Evolutionary conservation across 1,284 basidiomycete species (phyloP), one percentile per base, ranked within the genome.

Genomic region (Rhodotorula sp.): DNA sequence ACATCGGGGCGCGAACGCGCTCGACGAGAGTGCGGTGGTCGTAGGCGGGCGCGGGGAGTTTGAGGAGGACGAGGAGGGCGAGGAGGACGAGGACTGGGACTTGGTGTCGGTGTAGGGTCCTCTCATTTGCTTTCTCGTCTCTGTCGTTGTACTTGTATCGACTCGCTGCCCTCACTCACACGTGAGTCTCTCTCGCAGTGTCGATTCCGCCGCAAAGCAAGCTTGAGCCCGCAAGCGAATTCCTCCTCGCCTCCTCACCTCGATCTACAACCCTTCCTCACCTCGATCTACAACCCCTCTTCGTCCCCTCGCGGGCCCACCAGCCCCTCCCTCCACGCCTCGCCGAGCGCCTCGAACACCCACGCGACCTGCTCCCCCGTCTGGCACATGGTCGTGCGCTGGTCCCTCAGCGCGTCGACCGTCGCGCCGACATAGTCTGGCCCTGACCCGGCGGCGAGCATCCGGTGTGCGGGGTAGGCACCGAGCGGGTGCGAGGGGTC

Each of bases 381-480:
- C 82, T 93, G 88, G 34, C 92, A 90, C 91, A 93, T 93, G 48
- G 88, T 85, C 3, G 88, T 87, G 57, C 91, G 82, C 80, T 92
- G 91, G 80, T 93, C 91, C 73, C 91, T 83, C 74, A 93, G 81
- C 41, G 84, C 86, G 78, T 93, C 91, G 25, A 93, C 84, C 79
- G 92, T 91, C 78, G 86, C 84, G 13, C 85, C 86, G 7, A 92
- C 85, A n/a, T 86, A 80, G 78, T 93, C 90, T 8, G 48, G 55
- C n/a, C 34, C 50, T 17, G 44, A 23, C n/a, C 14, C 17, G 13
- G 12, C 61, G 17, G 23, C 59, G 54, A 42, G 50, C 4, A 21
- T 8, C 21, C 48, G 25, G 10, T 63, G 44, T 1, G 56, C 41
- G 4, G 66, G 68, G 48, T 73, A 67, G 1, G 68, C 41, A 12